Conservation (phyloP, 306 rosid genomes). For the Cucumis melo region DNA sequence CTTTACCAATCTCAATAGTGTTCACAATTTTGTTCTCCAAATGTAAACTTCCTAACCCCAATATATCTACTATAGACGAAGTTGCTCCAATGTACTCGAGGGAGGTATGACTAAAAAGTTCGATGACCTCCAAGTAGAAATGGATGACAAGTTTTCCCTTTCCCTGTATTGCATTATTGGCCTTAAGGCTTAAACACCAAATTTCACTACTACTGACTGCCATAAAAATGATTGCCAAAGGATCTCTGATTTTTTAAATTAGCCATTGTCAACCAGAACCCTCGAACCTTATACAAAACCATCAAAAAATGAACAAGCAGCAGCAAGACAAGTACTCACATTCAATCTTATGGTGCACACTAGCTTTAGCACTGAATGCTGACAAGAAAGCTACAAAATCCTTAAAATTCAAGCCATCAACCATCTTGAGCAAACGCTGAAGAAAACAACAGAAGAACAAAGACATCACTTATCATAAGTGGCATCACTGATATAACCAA, state of each 20-base stretch:
- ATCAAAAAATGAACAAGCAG: background rate
- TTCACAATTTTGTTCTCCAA: too few relatives aligned
- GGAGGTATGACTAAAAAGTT: background rate
- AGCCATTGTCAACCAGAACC: background rate
- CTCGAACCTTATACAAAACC: background rate
- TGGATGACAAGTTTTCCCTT: background rate
- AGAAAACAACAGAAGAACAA: conserved; percentile 12
- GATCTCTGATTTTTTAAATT: background rate
- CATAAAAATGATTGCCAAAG: background rate
- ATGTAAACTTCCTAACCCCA: too few relatives aligned
- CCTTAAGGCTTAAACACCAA: background rate
- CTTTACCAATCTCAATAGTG: too few relatives aligned
- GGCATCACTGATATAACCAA: background rate
- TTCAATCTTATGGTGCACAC: conserved; percentile 45
- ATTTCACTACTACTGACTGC: background rate
- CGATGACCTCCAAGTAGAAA: background rate
- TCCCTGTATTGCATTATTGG: background rate
- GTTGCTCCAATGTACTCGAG: background rate
- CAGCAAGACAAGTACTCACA: conserved; percentile 23
- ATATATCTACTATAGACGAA: background rate
- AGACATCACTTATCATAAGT: conserved; percentile 8
- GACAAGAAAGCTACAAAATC: conserved; percentile 88
- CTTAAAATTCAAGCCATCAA: conserved; percentile 74
- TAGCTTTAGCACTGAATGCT: conserved; percentile 67
- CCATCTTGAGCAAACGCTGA: conserved; percentile 82